Evolutionary conservation across 805 yeast species (phyloP).

Genomic region (Candida incommunis): DNA sequence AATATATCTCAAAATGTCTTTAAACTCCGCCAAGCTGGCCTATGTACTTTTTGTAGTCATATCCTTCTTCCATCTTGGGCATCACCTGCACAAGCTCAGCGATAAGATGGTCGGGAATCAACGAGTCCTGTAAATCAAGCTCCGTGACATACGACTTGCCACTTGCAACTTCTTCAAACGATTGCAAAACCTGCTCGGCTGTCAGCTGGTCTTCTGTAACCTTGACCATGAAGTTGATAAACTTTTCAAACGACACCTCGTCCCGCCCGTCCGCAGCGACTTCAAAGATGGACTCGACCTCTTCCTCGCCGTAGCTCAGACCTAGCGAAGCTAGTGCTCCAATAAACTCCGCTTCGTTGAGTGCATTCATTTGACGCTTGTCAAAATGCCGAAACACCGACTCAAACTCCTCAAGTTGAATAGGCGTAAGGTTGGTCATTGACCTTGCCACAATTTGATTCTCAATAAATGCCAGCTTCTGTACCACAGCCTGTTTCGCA

Average conservation of each 20-base stretch:
- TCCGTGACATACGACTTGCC: slow-evolving; percentile 27
- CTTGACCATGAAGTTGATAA: slow-evolving; percentile 24
- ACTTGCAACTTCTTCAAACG: slow-evolving; percentile 27
- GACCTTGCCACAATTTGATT: slow-evolving; percentile 25
- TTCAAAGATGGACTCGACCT: slow-evolving; percentile 25
- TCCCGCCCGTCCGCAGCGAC: slow-evolving; percentile 14
- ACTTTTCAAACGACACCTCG: slow-evolving; percentile 19
- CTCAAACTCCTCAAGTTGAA: slow-evolving; percentile 29
- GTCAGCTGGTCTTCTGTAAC: slow-evolving; percentile 26
- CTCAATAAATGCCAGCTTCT: slow-evolving; percentile 29
- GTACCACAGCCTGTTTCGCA: slow-evolving; percentile 24
- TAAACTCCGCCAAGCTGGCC: slow-evolving; percentile 14
- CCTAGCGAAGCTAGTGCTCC: slow-evolving; percentile 31
- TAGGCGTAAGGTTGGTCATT: slow-evolving; percentile 22
- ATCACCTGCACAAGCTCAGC: slow-evolving; percentile 17
- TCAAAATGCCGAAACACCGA: slow-evolving; percentile 27
- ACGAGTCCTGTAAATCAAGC: slow-evolving; percentile 25
- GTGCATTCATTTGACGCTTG: slow-evolving; percentile 18
- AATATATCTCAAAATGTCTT: no score
- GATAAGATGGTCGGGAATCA: slow-evolving; percentile 20
- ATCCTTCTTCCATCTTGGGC: slow-evolving; percentile 13
- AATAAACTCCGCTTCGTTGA: slow-evolving; percentile 29
- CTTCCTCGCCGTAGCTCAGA: slow-evolving; percentile 22
- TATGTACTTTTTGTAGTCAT: slow-evolving; percentile 4
- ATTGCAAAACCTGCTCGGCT: slow-evolving; percentile 23